These are phyloP conservation scores for Daedalea quercina DNA, from an alignment of 768 basidiomycete genomes.

Conservation along the genomic window DNA sequence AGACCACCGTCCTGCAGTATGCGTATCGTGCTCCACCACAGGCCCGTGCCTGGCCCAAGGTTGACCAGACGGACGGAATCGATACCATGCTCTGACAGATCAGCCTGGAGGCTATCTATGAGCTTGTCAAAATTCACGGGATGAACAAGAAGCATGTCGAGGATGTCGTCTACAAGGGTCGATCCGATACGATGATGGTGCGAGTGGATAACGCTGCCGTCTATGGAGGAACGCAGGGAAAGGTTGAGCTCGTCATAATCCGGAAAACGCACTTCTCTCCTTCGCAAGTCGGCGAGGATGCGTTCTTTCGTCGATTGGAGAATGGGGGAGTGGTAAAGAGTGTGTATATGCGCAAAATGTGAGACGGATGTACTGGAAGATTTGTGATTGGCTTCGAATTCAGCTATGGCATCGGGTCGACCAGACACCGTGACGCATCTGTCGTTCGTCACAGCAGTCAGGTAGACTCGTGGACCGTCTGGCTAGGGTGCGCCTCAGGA, in stretches of 20 bases:
- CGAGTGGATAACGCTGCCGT: slow-evolving; percentile 3
- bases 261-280: slow-evolving; percentile 5
- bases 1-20: not conserved
- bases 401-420: slow-evolving; percentile 3
- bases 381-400: slow-evolving; percentile 6
- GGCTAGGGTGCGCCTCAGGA: not conserved
- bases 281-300: slow-evolving; percentile 6
- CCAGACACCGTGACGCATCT: slow-evolving; percentile 15
- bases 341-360: slow-evolving; percentile 5
- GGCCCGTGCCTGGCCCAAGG: slow-evolving; percentile 11
- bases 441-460: slow-evolving; percentile 10
- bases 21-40: slow-evolving; percentile 10
- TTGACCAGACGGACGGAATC: slow-evolving; percentile 4
- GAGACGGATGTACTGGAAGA: not conserved
- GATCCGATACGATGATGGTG: not conserved
- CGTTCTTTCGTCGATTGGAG: slow-evolving; percentile 3
- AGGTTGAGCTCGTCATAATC: not conserved
- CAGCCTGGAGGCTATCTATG: not conserved
- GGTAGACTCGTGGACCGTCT: slow-evolving; percentile 3
- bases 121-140: slow-evolving; percentile 15
- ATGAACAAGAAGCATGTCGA: slow-evolving; percentile 13
- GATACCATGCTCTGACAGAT: not conserved
- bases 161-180: slow-evolving; percentile 7
- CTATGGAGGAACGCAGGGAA: slow-evolving; percentile 7
- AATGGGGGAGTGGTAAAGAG: slow-evolving; percentile 10